A percentile compares a stretch with the other conserved stretches of the same genome.
Evolutionary conservation across 352 stramenopile species (phyloP).

Genomic region (Phytophthora fragariae): DNA sequence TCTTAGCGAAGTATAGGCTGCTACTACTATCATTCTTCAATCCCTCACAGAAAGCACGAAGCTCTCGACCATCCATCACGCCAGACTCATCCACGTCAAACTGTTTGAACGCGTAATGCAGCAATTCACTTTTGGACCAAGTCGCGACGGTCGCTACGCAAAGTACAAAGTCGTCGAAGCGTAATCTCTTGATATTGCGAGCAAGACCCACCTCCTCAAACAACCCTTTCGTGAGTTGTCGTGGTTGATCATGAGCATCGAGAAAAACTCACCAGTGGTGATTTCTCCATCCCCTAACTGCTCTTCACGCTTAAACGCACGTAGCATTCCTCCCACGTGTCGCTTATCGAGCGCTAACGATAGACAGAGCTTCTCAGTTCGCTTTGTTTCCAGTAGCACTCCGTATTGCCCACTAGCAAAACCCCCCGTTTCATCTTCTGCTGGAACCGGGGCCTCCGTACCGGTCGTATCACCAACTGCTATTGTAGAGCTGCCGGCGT

Average conservation of each 20-base stretch:
- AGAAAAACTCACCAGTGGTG: conserved; percentile 70
- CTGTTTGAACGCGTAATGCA: conserved; percentile 73
- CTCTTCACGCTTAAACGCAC: conserved; percentile 58
- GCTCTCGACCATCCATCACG: conserved; percentile 64
- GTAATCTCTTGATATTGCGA: conserved; percentile 40
- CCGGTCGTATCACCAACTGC: background rate
- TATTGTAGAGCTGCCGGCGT: background rate
- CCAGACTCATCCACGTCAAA: conserved; percentile 75
- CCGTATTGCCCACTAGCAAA: conserved; percentile 31
- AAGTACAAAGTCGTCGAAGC: conserved; percentile 72
- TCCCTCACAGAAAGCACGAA: conserved; percentile 62
- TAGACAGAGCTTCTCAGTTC: conserved; percentile 58
- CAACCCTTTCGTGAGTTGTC: conserved; percentile 62
- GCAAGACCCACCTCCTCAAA: conserved; percentile 55
- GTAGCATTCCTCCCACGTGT: conserved; percentile 46
- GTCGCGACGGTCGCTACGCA: conserved; percentile 61
- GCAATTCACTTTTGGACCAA: conserved; percentile 57
- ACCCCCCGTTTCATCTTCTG: background rate
- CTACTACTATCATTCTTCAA: conserved; percentile 49
- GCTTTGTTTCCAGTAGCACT: conserved; percentile 58
- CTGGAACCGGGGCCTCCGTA: background rate
- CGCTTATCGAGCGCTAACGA: conserved; percentile 54
- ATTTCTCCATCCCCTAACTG: conserved; percentile 55
- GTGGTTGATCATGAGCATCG: conserved; percentile 62
- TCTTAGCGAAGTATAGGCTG: conserved; percentile 75